Evolutionary conservation across 2,329 filamentous ascomycete genomes (phyloP).

Genomic region (Sporothrix variecibatus): DNA sequence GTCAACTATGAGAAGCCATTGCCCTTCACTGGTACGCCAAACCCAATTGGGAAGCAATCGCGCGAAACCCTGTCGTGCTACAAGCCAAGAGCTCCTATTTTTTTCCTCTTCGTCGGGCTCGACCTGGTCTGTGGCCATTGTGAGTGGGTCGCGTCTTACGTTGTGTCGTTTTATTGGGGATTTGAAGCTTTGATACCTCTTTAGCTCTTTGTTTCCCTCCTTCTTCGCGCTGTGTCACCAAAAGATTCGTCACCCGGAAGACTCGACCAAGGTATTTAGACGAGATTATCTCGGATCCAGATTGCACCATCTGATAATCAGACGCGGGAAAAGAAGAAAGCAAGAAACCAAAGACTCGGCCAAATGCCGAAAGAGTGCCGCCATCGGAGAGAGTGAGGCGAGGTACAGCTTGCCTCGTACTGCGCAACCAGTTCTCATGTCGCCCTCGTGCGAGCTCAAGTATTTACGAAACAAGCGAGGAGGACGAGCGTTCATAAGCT

Average conservation of each 20-base stretch:
- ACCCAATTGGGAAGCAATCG: constrained; percentile 2
- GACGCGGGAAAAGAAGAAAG: neutral
- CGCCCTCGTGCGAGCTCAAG: neutral
- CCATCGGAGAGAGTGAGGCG: neutral
- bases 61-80: constrained; percentile 13
- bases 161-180: neutral
- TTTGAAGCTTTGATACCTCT: neutral
- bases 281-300: constrained; percentile 14
- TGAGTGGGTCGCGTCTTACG: neutral
- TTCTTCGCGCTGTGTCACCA: neutral
- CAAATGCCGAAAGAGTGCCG: neutral
- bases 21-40: neutral
- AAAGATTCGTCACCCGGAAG: neutral
- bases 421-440: neutral
- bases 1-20: too few species aligned
- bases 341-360: neutral
- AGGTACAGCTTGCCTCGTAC: neutral
- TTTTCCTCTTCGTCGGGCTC: neutral
- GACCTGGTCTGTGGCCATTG: neutral
- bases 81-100: neutral
- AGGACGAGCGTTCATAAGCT: neutral
- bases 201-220: neutral
- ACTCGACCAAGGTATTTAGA: neutral
- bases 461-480: neutral
- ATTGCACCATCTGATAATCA: neutral